Base-by-base conservation (phyloP, 2,329 filamentous ascomycete genomes). In the Gremmenia infestans region DNA sequence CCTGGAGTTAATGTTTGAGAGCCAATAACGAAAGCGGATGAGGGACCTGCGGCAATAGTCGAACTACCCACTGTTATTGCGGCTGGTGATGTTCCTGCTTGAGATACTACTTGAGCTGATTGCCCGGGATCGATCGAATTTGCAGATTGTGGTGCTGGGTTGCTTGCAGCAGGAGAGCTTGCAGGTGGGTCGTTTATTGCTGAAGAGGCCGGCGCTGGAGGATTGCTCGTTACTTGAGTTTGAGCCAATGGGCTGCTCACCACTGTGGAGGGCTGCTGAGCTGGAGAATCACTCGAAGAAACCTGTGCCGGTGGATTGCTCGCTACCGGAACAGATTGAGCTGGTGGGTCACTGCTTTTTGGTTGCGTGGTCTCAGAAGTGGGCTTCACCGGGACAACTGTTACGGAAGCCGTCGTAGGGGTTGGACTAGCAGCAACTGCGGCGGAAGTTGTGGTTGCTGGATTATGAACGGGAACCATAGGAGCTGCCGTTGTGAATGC, bases 81-180 rank as follows among this genome's bases (percentile, higher is more conserved):
- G 11, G 25, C 7, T 12, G 66, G 51, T 65, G 63, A 25, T 8
- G 43, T n/a, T 9, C 8, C 7, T 25, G 17, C 19, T 25, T 46
- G 43, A 15, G 43, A 23, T 8, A 8, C 23, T 46, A 19, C 17
- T n/a, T 8, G 19, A 9, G 17, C 17, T 25, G 43, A 4, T 22
- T 47, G 43, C 2, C 9, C 19, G 3, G 22, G 43, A n/a, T n/a
- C 8, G 19, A 9, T 15, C 2, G 19, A 23, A 6, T 6, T 25
- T 23, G 36, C 15, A 12, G 11, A 11, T 47, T 11, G 43, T 23
- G 22, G 17, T 12, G 15, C 5, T 23, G 43, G 19, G 11, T 25
- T 15, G 15, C 17, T 50, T 15, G 48, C 23, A n/a, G 17, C 19
- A 23, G 32, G n/a, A 2, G 48, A 35, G 22, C 22, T 25, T 25